Evolutionary conservation across 805 yeast species (phyloP).

Genomic region (Wickerhamomyces bovis): DNA sequence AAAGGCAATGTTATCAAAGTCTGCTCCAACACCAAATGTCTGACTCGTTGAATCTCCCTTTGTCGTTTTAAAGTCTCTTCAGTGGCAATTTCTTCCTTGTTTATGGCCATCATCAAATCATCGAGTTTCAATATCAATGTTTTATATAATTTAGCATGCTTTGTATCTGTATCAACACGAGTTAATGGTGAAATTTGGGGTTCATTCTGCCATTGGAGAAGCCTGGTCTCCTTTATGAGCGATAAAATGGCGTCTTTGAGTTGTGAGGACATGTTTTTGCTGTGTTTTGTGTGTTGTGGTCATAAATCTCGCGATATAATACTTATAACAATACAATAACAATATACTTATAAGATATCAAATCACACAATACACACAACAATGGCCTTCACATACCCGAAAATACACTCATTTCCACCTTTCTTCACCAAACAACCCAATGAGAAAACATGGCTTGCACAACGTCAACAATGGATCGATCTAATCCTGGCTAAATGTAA

Average conservation of each 20-base stretch:
- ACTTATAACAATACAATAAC: too few relatives aligned
- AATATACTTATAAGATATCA: too few relatives aligned
- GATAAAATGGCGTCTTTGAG: background rate
- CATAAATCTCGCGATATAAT: too few relatives aligned
- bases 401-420: slow-evolving; percentile 65
- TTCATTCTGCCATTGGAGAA: background rate
- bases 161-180: background rate
- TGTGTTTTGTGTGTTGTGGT: background rate
- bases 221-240: background rate
- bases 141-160: slow-evolving; percentile 27
- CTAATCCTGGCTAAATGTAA: slow-evolving; percentile 59
- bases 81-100: background rate
- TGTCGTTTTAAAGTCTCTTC: slow-evolving; percentile 1
- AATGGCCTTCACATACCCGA: slow-evolving; percentile 12
- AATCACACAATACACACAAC: too few relatives aligned
- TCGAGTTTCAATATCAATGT: slow-evolving; percentile 23
- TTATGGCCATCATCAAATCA: slow-evolving; percentile 19
- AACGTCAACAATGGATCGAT: slow-evolving; percentile 70
- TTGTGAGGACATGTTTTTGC: background rate
- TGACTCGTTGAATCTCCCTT: slow-evolving; percentile 7
- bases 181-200: background rate
- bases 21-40: slow-evolving; percentile 16
- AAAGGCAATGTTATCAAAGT: slow-evolving; percentile 15
- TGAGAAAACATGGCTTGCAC: slow-evolving; percentile 68
- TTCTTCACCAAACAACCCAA: slow-evolving; percentile 88